These are phyloP conservation scores for Macrolepiota fuliginosa DNA, from an alignment of 768 basidiomycete genomes.

Conservation along the genomic window DNA sequence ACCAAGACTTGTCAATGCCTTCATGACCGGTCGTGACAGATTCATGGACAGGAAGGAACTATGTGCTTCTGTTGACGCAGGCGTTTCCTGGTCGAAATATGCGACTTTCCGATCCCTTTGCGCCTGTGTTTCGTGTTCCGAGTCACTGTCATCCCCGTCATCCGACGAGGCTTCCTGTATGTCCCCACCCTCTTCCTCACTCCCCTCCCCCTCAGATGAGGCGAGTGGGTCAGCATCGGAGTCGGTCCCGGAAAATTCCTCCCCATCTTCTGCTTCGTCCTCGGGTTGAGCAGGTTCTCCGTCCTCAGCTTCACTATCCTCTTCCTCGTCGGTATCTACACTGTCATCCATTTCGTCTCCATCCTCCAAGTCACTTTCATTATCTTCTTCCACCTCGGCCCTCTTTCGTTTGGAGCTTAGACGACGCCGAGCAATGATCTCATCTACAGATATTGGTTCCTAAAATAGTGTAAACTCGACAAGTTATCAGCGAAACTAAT, in stretches of 20 bases:
- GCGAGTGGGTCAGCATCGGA: slow-evolving; percentile 19
- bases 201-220: slow-evolving; percentile 23
- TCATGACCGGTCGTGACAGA: slow-evolving; percentile 90
- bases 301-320: slow-evolving; percentile 15
- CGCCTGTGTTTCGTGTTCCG: slow-evolving; percentile 57
- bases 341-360: slow-evolving; percentile 27
- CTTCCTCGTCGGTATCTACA: slow-evolving; percentile 20
- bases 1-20: slow-evolving; percentile 79
- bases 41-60: slow-evolving; percentile 91
- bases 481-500: slow-evolving; percentile 7
- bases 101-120: slow-evolving; percentile 80
- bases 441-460: slow-evolving; percentile 86
- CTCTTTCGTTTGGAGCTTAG: slow-evolving; percentile 66
- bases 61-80: slow-evolving; percentile 46
- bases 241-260: slow-evolving; percentile 13
- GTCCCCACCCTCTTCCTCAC: slow-evolving; percentile 16
- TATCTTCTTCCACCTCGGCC: slow-evolving; percentile 29
- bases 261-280: slow-evolving; percentile 28
- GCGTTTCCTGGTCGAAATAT: slow-evolving; percentile 72
- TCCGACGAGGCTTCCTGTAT: slow-evolving; percentile 25
- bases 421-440: slow-evolving; percentile 80
- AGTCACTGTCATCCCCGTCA: slow-evolving; percentile 22
- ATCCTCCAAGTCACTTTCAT: slow-evolving; percentile 32
- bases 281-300: slow-evolving; percentile 17
- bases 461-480: slow-evolving; percentile 23